Conservation (phyloP, 495 filamentous ascomycete genomes). For the Hyphodiscus hymeniophilus region DNA sequence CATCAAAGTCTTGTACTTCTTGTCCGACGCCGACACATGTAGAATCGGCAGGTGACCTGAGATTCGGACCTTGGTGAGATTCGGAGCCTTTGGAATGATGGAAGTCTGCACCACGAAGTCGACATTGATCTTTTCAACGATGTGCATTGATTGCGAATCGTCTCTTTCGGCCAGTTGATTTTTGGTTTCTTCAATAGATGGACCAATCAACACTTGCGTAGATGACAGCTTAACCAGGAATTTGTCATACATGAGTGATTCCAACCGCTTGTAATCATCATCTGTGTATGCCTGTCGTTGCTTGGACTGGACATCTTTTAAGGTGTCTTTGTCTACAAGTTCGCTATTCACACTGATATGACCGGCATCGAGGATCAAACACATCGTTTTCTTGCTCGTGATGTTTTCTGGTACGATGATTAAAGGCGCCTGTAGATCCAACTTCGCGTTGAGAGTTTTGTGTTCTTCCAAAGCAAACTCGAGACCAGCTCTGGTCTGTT, state of each 20-base stretch:
- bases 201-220: conserved; percentile 90
- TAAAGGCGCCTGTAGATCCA: conserved; percentile 90
- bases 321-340: conserved; percentile 79
- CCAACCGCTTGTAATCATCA: conserved; percentile 77
- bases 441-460: conserved; percentile 92
- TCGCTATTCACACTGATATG: conserved; percentile 91
- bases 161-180: conserved; percentile 67
- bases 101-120: conserved; percentile 88
- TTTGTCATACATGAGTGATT: conserved; percentile 91
- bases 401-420: conserved; percentile 95
- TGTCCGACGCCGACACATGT: conserved; percentile 84
- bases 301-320: conserved; percentile 83
- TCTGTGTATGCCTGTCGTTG: conserved; percentile 83
- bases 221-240: conserved; percentile 87
- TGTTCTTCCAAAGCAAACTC: conserved; percentile 96
- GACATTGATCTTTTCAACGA: conserved; percentile 94
- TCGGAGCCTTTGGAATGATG: conserved; percentile 87
- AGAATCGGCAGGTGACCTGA: conserved; percentile 88
- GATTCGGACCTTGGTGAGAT: conserved; percentile 85
- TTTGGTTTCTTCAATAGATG: conserved; percentile 85
- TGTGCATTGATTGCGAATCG: conserved; percentile 66
- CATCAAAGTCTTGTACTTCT: conserved; percentile 95
- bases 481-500: conserved; percentile 90
- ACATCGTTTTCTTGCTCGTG: conserved; percentile 67
- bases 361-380: conserved; percentile 91